These are phyloP conservation scores for Umbellularia californica DNA, from an alignment of 164 flowering plant species.

Conservation along the genomic window DNA sequence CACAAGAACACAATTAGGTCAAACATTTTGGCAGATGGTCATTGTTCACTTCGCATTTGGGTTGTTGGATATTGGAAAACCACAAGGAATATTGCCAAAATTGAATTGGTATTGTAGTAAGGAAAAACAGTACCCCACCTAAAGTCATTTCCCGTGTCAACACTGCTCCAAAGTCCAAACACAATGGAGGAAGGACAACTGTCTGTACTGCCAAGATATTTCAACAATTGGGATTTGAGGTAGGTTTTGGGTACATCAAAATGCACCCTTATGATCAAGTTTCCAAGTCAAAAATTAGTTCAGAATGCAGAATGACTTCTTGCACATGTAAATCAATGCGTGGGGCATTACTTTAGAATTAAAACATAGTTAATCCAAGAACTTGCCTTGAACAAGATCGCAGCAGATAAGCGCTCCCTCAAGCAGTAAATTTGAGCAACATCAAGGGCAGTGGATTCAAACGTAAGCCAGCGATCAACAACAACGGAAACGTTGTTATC, in stretches of 20 bases:
- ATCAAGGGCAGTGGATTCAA: conserved; percentile 72
- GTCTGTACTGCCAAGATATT: neutral
- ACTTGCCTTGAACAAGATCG: conserved; percentile 72
- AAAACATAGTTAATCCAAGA: neutral
- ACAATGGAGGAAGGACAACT: neutral
- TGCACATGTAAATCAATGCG: neutral
- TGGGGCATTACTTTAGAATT: neutral
- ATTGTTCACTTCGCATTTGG: too few relatives aligned
- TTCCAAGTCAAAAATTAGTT: too few relatives aligned
- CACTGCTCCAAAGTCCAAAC: neutral
- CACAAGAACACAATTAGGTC: too few relatives aligned
- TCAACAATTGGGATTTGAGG: neutral
- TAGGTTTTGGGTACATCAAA: neutral
- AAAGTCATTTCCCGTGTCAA: too few relatives aligned
- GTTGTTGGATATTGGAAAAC: too few relatives aligned
- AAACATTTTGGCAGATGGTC: too few relatives aligned
- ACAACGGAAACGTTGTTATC: conserved; percentile 62
- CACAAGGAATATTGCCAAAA: too few relatives aligned
- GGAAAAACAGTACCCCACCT: too few relatives aligned
- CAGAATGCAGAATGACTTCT: too few relatives aligned
- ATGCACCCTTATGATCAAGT: neutral
- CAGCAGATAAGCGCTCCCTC: conserved; percentile 74
- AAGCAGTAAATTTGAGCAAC: conserved; percentile 88
- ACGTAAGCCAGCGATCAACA: conserved; percentile 81
- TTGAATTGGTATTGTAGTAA: too few relatives aligned